These are phyloP conservation scores for Cercospora sp. DNA, from an alignment of 2,329 filamentous ascomycete genomes.

Conservation along the genomic window DNA sequence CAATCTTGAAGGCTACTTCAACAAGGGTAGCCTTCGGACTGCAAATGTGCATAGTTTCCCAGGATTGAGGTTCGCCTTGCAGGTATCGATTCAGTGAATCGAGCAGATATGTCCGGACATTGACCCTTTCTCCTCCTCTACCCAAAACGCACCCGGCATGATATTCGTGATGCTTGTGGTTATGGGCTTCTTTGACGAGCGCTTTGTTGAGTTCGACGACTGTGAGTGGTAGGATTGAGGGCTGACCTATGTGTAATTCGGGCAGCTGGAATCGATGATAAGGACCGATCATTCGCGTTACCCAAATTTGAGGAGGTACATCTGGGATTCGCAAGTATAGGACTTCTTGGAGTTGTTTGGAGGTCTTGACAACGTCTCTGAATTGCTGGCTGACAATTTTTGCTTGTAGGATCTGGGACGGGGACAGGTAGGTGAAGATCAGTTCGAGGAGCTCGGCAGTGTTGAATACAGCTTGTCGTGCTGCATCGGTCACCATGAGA, in stretches of 20 bases:
- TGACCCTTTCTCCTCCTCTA: neutral
- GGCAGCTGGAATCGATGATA: neutral
- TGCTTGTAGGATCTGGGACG: neutral
- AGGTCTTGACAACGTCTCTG: neutral
- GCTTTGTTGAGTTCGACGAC: neutral
- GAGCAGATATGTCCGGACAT: neutral
- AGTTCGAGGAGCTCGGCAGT: slow-evolving; percentile 9
- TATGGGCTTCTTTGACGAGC: neutral
- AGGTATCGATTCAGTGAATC: neutral
- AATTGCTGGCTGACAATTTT: neutral
- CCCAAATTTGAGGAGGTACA: neutral
- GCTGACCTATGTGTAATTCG: neutral
- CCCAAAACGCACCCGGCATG: neutral
- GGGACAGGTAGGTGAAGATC: neutral
- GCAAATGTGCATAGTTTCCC: neutral
- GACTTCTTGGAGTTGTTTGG: neutral
- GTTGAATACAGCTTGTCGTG: slow-evolving; percentile 3
- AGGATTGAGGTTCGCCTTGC: neutral
- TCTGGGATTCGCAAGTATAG: neutral
- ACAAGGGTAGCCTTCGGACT: neutral
- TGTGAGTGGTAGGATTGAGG: neutral
- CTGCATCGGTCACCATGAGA: neutral
- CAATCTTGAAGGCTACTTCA: neutral
- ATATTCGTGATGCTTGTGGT: neutral
- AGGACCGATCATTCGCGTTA: neutral